Conservation (phyloP, 768 basidiomycete species). For the Mycena pura region DNA sequence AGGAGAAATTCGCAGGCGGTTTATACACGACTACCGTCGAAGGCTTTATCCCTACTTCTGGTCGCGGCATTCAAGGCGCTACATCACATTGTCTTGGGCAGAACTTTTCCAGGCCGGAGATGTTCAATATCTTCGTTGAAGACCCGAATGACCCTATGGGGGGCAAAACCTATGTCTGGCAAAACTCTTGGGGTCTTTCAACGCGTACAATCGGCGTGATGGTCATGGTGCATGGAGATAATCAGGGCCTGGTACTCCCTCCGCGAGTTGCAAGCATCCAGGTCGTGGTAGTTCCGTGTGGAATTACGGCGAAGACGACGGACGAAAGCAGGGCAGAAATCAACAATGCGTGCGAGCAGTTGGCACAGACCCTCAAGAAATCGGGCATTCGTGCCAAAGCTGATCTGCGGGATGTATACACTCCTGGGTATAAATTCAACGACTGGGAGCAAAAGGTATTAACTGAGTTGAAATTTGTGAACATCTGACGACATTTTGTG, state of each 20-base stretch:
- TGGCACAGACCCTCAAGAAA: slow-evolving; percentile 76
- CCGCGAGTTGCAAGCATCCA: slow-evolving; percentile 95
- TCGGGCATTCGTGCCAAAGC: slow-evolving; percentile 84
- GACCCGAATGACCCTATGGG: slow-evolving; percentile 80
- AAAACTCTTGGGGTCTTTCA: slow-evolving; percentile 98
- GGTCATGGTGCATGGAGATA: slow-evolving; percentile 99
- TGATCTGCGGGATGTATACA: slow-evolving; percentile 94
- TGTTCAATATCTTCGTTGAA: slow-evolving; percentile 98
- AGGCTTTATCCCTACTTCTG: slow-evolving; percentile 96
- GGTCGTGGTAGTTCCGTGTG: slow-evolving; percentile 91
- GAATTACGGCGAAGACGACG: slow-evolving; percentile 85
- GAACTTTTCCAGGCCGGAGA: slow-evolving; percentile 94
- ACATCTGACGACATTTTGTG: slow-evolving; percentile 1
- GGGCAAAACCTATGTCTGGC: slow-evolving; percentile 88
- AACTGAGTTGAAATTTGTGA: neutral
- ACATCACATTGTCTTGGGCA: slow-evolving; percentile 98
- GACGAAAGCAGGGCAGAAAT: slow-evolving; percentile 74
- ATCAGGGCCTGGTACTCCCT: slow-evolving; percentile 96
- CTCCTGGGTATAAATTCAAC: slow-evolving; percentile 99
- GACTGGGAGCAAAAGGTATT: slow-evolving; percentile 97
- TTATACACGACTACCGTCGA: slow-evolving; percentile 98
- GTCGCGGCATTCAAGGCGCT: slow-evolving; percentile 97
- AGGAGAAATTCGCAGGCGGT: slow-evolving; percentile 98
- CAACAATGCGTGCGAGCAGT: slow-evolving; percentile 77
- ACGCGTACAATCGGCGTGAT: slow-evolving; percentile 98